Evolutionary conservation across 2,329 filamentous ascomycete genomes (phyloP).

Genomic region (Colletotrichum melonis): DNA sequence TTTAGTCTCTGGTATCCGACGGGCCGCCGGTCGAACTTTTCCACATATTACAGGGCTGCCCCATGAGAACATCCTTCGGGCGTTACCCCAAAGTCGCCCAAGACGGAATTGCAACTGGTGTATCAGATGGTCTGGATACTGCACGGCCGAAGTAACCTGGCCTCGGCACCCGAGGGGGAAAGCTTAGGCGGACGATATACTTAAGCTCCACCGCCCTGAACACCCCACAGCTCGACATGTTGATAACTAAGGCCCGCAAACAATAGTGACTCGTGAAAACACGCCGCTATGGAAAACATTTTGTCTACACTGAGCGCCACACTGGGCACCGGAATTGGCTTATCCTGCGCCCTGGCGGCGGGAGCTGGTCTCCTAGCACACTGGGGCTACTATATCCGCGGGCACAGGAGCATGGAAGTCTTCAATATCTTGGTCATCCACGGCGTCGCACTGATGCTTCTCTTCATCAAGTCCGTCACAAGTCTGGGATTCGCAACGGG

Average conservation of each 20-base stretch:
- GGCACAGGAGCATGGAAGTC: background rate
- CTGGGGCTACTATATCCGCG: constrained; percentile 30
- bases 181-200: background rate
- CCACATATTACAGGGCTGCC: background rate
- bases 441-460: background rate
- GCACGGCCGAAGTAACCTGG: background rate
- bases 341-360: constrained; percentile 13
- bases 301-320: background rate
- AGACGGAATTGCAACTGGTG: background rate
- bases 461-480: constrained; percentile 1
- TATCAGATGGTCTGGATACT: background rate
- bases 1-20: background rate
- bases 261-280: background rate
- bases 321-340: background rate
- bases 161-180: background rate
- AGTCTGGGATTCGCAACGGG: constrained; percentile 1
- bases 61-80: background rate
- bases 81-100: background rate
- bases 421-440: constrained; percentile 4
- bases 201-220: background rate
- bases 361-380: constrained; percentile 29
- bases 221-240: background rate
- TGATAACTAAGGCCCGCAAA: background rate
- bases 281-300: background rate
- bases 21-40: background rate